Base-by-base conservation (phyloP, 208 protist species). In the Acanthamoeba polyphaga region DNA sequence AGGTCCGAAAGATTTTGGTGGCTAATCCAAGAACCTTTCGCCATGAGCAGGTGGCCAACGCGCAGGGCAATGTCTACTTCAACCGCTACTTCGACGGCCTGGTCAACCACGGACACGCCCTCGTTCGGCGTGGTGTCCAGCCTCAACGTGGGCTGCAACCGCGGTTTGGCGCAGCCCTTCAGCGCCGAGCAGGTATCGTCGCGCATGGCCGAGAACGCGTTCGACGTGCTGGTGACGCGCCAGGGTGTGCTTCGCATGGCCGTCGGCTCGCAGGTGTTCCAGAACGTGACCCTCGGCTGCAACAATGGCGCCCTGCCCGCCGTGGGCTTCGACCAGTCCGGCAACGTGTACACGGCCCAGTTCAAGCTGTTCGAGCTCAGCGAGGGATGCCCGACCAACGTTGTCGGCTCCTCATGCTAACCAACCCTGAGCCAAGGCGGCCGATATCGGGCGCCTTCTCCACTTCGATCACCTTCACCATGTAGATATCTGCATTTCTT, bases 71-170 rank as follows among this genome's bases (percentile, higher is more conserved):
- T 24, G 17, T 80, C 72, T 80, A 80, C 72, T 80, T 80, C 72
- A 80, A 80, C 72, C 72, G 72, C 72, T 80, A 80, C 72, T 80
- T 46, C 38, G 34, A 80, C n/a, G 72, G 72, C 72, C 72, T 80
- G 13, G 72, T 80, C 13, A 80, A 80, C 72, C 49, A 46, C n/a
- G 34, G 72, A 80, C 32, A 80, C 38, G 6, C 72, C 72, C 0
- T 80, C 72, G 24, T 80, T 80, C 19, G 32, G 17, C 38, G 32
- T 49, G 7, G 3, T 80, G 13, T 49, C 72, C 38, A 80, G 34
- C 72, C 29, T 46, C 7, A 80, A 24, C 72, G 72, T 80, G 13
- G 72, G 72, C 13, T 80, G 72, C 72, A 80, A 80, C 32, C 72
- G 72, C 17, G 72, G 72, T 0, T 3, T 80, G 15, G 72, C 32